phyloP scores from a whole-genome alignment of 2,329 filamentous ascomycete species.

The Harringtonia aguacate region DNA sequence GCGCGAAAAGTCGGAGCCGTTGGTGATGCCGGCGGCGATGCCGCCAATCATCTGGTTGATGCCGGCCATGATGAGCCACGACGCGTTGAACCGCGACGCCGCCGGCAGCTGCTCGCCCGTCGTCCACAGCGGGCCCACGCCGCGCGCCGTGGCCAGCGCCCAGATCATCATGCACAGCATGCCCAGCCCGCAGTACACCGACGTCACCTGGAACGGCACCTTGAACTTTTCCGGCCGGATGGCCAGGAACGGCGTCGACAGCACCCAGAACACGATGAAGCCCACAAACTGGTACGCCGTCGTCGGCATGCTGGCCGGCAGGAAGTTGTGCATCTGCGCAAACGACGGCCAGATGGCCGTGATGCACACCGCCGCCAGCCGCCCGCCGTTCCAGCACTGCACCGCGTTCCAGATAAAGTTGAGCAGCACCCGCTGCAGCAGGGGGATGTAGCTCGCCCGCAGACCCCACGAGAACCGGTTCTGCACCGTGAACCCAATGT shows the following conservation, averaged over 20 bases:
- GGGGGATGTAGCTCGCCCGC: slow-evolving; percentile 34
- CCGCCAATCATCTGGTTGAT: slow-evolving; percentile 30
- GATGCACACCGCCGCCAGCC: slow-evolving; percentile 24
- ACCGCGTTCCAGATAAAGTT: slow-evolving; percentile 40
- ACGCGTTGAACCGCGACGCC: slow-evolving; percentile 12
- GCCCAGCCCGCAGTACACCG: slow-evolving; percentile 18
- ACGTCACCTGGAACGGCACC: slow-evolving; percentile 17
- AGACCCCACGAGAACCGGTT: slow-evolving; percentile 39
- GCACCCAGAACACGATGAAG: slow-evolving; percentile 17
- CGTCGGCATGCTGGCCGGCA: slow-evolving; percentile 14
- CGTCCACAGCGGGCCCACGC: slow-evolving; percentile 18
- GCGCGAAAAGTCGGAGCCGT: slow-evolving; percentile 32
- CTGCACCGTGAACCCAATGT: slow-evolving; percentile 38
- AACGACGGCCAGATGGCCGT: slow-evolving; percentile 18
- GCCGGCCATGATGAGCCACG: slow-evolving; percentile 28
- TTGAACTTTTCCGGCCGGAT: slow-evolving; percentile 29
- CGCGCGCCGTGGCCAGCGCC: slow-evolving; percentile 21
- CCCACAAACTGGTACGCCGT: slow-evolving; percentile 24
- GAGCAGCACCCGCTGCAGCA: slow-evolving; percentile 33
- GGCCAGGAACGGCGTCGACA: slow-evolving; percentile 27
- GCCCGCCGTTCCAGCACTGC: slow-evolving; percentile 29
- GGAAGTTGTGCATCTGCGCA: slow-evolving; percentile 14
- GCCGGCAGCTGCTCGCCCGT: slow-evolving; percentile 4
- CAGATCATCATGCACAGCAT: slow-evolving; percentile 24
- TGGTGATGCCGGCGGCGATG: slow-evolving; percentile 32